phyloP scores from a whole-genome alignment of 2,329 filamentous ascomycete species.

The Leptosphaerulina australis region DNA sequence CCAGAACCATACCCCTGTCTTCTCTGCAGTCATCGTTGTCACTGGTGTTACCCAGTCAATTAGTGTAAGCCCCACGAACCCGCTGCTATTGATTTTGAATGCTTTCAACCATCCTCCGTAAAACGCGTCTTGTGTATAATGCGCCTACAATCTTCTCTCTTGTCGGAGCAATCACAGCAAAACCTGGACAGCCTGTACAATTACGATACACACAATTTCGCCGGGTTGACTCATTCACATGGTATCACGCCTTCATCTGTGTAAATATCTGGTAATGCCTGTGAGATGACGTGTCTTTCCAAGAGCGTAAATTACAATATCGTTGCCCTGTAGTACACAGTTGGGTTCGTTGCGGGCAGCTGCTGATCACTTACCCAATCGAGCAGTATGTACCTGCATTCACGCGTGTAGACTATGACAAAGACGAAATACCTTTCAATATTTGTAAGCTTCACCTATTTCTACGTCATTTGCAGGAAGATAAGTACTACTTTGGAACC shows the following conservation, averaged over 20 bases:
- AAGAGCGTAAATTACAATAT: no score
- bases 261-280: no score
- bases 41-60: slow-evolving; percentile 1
- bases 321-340: not conserved
- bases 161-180: no score
- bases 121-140: no score
- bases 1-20: not conserved
- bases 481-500: not conserved
- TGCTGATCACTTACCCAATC: slow-evolving; percentile 6
- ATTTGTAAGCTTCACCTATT: slow-evolving; percentile 7
- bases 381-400: not conserved
- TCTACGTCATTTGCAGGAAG: not conserved
- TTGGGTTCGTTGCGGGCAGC: slow-evolving; percentile 1
- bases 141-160: no score
- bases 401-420: slow-evolving; percentile 11
- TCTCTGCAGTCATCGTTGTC: not conserved
- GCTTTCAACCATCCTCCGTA: no score
- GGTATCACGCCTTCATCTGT: no score
- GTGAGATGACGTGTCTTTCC: no score
- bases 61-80: not conserved
- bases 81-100: not conserved
- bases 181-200: no score
- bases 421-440: not conserved
- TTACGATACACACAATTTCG: no score
- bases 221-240: no score